Evolutionary conservation across 140 eudicot species (phyloP).

Genomic region (Ambrosia hybrid): DNA sequence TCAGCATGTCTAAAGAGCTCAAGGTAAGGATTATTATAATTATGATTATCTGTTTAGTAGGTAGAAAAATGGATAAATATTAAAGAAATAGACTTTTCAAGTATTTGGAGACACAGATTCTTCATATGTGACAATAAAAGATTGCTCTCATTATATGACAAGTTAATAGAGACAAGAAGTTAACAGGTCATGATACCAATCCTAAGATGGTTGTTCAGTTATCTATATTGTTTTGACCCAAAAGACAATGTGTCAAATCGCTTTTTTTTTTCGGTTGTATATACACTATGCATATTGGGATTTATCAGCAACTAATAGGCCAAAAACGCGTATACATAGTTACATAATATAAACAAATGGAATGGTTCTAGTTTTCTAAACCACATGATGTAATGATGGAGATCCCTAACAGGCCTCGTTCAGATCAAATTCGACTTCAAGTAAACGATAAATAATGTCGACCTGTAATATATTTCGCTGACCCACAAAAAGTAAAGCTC

Average conservation of each 20-base stretch:
- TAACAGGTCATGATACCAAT: slow-evolving; percentile 20
- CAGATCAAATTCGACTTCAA: not conserved
- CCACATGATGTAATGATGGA: slow-evolving; percentile 9
- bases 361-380: not conserved
- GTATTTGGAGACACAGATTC: too few species aligned
- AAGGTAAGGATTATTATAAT: not conserved
- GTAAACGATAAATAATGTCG: slow-evolving; percentile 4
- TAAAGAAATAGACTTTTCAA: slow-evolving; percentile 11
- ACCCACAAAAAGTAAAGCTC: slow-evolving; percentile 6
- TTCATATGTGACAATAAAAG: not conserved
- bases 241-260: slow-evolving; percentile 13
- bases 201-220: slow-evolving; percentile 22
- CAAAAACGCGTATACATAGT: slow-evolving; percentile 15
- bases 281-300: not conserved
- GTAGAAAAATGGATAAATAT: slow-evolving; percentile 4
- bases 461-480: not conserved
- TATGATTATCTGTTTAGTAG: slow-evolving; percentile 25
- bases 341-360: slow-evolving; percentile 1
- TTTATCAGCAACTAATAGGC: slow-evolving; percentile 13
- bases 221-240: slow-evolving; percentile 20
- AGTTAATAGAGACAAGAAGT: slow-evolving; percentile 19
- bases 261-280: slow-evolving; percentile 18
- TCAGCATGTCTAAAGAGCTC: not conserved
- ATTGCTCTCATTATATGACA: slow-evolving; percentile 18
- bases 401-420: slow-evolving; percentile 19